phyloP scores from a whole-genome alignment of 169 alveolate species.

The Plasmodium fragile region DNA sequence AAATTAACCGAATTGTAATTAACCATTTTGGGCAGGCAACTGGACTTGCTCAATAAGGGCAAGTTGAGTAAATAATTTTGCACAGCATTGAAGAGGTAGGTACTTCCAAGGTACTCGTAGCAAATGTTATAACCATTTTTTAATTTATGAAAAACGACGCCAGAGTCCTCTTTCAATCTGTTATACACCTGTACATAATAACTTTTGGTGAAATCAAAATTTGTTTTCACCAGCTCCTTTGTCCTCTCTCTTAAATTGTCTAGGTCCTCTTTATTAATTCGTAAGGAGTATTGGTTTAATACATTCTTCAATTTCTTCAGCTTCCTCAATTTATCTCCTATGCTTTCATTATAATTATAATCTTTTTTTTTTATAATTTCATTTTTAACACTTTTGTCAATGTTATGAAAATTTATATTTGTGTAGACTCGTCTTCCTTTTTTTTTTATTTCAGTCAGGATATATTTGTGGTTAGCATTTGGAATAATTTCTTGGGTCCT shows the following conservation, averaged over 20 bases:
- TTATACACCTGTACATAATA: constrained; percentile 7
- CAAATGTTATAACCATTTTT: constrained; percentile 6
- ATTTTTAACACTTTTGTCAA: constrained; percentile 31
- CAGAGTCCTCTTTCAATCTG: constrained; percentile 17
- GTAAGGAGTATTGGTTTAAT: constrained; percentile 15
- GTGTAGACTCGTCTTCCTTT: constrained; percentile 12
- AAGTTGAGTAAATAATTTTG: not conserved
- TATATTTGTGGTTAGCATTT: not conserved
- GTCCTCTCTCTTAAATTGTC: constrained; percentile 1
- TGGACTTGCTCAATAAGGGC: constrained; percentile 44
- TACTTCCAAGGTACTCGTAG: constrained; percentile 3
- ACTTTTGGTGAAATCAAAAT: constrained; percentile 28
- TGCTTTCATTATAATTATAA: constrained; percentile 12
- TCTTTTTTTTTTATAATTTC: constrained; percentile 21
- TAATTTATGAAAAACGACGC: not conserved
- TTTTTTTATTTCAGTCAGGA: not conserved
- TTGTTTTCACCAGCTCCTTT: constrained; percentile 3
- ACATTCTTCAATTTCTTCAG: constrained; percentile 21
- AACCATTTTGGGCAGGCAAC: constrained; percentile 16
- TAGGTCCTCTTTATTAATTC: constrained; percentile 5
- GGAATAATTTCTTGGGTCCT: not conserved
- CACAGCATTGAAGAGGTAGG: not conserved
- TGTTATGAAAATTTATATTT: constrained; percentile 32
- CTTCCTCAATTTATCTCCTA: constrained; percentile 13
- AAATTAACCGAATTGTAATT: constrained; percentile 69